phyloP scores from a whole-genome alignment of 2,329 filamentous ascomycete genomes.

The Penicillium sclerotigenum region DNA sequence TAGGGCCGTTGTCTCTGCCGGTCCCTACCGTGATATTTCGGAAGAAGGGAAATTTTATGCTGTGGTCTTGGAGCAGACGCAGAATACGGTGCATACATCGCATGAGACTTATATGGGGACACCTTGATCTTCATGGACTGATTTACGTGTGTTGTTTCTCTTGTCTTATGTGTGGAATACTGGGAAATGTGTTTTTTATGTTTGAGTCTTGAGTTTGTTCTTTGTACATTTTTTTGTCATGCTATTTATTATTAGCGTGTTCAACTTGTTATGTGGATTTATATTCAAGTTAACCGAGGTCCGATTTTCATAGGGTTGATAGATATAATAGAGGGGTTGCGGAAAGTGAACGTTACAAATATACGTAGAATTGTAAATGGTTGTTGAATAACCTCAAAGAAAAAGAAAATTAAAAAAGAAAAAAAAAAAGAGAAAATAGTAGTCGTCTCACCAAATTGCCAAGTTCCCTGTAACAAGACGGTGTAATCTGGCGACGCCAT shows the following conservation, averaged over 20 bases:
- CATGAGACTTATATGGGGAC: constrained; percentile 5
- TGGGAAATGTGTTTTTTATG: no score
- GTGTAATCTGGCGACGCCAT: constrained; percentile 56
- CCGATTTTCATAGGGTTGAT: no score
- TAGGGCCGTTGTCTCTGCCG: constrained; percentile 36
- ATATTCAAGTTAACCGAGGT: background rate
- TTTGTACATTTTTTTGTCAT: constrained; percentile 1
- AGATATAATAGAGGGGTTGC: no score
- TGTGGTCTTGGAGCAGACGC: constrained; percentile 35
- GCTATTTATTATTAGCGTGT: background rate
- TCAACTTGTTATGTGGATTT: background rate
- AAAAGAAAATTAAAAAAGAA: background rate
- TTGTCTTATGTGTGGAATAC: background rate
- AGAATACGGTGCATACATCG: background rate
- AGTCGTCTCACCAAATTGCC: constrained; percentile 39
- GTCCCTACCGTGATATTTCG: constrained; percentile 36
- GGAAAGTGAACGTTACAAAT: no score
- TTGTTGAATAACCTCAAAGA: no score
- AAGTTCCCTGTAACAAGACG: constrained; percentile 39
- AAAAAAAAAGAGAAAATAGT: constrained; percentile 28
- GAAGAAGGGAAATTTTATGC: constrained; percentile 40
- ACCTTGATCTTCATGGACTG: background rate
- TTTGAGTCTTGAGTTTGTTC: background rate
- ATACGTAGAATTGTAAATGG: no score
- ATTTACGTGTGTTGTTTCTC: background rate